Conservation (phyloP, 1,139 yeast species). For the Lodderomyces jiufengensis region DNA sequence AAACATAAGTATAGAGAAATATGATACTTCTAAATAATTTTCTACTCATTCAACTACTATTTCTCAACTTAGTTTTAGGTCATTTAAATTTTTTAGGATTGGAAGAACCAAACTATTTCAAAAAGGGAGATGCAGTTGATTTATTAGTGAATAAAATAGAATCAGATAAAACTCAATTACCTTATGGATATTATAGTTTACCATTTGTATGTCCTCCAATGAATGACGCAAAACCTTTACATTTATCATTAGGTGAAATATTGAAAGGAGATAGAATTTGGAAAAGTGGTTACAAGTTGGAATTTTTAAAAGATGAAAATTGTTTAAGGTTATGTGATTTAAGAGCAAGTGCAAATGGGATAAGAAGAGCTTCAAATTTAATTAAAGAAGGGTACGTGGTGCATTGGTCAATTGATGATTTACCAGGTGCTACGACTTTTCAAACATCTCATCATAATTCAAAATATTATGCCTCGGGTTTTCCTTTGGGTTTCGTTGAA, state of each 20-base stretch:
- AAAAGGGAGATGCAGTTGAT: slow-evolving; percentile 62
- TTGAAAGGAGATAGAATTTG: slow-evolving; percentile 78
- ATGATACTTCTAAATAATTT: too few relatives aligned
- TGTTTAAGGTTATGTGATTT: slow-evolving; percentile 71
- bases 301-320: slow-evolving; percentile 58
- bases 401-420: slow-evolving; percentile 80
- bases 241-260: slow-evolving; percentile 72
- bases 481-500: slow-evolving; percentile 72
- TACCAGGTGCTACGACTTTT: slow-evolving; percentile 89
- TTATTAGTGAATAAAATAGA: slow-evolving; percentile 74
- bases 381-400: slow-evolving; percentile 70
- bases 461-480: slow-evolving; percentile 83
- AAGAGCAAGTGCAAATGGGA: slow-evolving; percentile 45
- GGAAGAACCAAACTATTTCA: slow-evolving; percentile 26
- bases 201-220: slow-evolving; percentile 81
- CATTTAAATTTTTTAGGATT: too few relatives aligned
- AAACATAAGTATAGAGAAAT: too few relatives aligned
- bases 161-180: slow-evolving; percentile 73
- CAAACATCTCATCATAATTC: slow-evolving; percentile 55
- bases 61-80: too few relatives aligned
- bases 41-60: too few relatives aligned
- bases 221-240: slow-evolving; percentile 50
- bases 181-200: slow-evolving; percentile 71
- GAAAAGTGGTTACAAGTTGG: slow-evolving; percentile 65
- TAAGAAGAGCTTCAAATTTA: slow-evolving; percentile 56